Percentiles rank a stretch among this genome's conserved stretches.
Evolutionary conservation across 108 stramenopile species (phyloP).

Genomic region (Nannochloropsis gaditana): DNA sequence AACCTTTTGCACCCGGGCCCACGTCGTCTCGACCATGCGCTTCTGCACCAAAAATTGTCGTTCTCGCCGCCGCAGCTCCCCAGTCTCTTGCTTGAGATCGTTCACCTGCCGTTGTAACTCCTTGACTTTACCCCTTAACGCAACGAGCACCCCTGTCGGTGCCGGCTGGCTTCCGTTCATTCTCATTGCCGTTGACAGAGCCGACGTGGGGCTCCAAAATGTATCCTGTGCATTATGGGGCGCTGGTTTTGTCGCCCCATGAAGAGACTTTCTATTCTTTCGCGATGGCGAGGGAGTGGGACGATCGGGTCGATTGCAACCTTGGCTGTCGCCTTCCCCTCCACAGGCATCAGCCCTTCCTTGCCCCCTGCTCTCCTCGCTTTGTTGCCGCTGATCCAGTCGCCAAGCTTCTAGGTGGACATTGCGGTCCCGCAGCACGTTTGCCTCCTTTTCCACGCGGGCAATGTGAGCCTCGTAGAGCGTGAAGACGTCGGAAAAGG

Average conservation of each 20-base stretch:
- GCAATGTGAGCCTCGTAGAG: conserved; percentile 14
- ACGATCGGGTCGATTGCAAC: too few relatives aligned
- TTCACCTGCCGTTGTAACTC: background rate
- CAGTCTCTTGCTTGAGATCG: background rate
- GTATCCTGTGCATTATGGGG: too few relatives aligned
- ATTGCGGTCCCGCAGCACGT: background rate
- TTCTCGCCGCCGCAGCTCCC: background rate
- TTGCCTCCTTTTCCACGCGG: conserved; percentile 8
- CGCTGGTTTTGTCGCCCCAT: too few relatives aligned
- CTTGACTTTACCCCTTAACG: background rate
- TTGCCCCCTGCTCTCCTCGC: background rate
- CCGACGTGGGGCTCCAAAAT: too few relatives aligned
- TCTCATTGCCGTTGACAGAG: too few relatives aligned
- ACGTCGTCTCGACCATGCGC: background rate
- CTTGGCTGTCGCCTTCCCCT: too few relatives aligned
- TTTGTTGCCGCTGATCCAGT: background rate
- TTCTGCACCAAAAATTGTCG: conserved; percentile 8
- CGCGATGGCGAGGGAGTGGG: too few relatives aligned
- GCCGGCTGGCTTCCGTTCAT: too few relatives aligned
- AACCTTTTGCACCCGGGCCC: background rate
- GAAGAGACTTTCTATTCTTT: too few relatives aligned
- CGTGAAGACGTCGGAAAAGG: background rate
- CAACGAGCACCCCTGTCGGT: background rate
- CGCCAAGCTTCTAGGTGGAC: background rate
- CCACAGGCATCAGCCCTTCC: background rate